These are phyloP conservation scores for Tylopilus felleus DNA, from an alignment of 768 basidiomycete species.

Conservation along the genomic window DNA sequence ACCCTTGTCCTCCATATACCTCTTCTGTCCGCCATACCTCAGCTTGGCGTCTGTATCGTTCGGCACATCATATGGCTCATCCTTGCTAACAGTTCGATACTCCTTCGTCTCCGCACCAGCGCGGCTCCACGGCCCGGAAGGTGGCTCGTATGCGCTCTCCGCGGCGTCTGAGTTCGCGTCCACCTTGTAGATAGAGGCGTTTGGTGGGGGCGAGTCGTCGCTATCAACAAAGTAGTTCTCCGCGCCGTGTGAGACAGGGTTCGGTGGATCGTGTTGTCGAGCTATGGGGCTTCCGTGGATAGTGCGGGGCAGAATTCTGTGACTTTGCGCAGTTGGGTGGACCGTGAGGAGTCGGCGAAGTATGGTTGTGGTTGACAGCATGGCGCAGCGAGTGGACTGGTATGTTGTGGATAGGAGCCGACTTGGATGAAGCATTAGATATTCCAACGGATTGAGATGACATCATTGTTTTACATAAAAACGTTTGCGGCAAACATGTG, in stretches of 20 bases:
- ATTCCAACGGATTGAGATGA: constrained; percentile 3
- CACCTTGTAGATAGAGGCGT: constrained; percentile 43
- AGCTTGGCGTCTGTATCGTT: constrained; percentile 1
- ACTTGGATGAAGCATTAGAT: not conserved
- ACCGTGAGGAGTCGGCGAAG: constrained; percentile 2
- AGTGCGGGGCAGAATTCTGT: not conserved
- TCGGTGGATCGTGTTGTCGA: not conserved
- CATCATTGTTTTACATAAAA: constrained; percentile 9
- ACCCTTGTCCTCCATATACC: constrained; percentile 22
- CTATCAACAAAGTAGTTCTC: constrained; percentile 49
- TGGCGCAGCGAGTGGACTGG: not conserved
- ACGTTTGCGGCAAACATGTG: too few relatives aligned
- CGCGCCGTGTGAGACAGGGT: constrained; percentile 28
- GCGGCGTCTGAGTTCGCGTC: constrained; percentile 42
- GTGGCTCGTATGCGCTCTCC: constrained; percentile 48
- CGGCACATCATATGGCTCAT: constrained; percentile 25
- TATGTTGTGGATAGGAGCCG: not conserved
- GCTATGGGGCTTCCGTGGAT: not conserved
- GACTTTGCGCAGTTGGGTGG: not conserved
- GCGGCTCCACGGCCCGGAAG: constrained; percentile 44
- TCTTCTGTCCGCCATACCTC: constrained; percentile 25
- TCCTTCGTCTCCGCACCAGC: constrained; percentile 37
- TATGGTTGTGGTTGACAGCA: not conserved
- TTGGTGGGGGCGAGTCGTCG: constrained; percentile 41
- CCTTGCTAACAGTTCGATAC: constrained; percentile 23